Percentiles rank a stretch among this genome's conserved stretches.
Evolutionary conservation across 495 filamentous ascomycete species (phyloP).

Genomic region (Rostrohypoxylon terebratum): DNA sequence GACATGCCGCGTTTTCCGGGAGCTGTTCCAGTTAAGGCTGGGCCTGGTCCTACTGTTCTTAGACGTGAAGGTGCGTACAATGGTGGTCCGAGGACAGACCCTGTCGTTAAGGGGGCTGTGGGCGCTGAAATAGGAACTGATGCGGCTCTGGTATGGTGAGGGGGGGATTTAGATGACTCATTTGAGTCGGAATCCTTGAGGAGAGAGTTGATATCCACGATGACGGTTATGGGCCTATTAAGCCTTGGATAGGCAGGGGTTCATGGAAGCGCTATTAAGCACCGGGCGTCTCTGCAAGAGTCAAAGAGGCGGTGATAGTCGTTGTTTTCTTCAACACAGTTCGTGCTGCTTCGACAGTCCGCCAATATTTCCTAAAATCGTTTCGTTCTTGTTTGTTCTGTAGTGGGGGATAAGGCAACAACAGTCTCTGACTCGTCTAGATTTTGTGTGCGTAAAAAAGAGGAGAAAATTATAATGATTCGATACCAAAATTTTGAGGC

Average conservation of each 20-base stretch:
- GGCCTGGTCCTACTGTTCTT: constrained; percentile 35
- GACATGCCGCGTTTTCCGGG: constrained; percentile 60
- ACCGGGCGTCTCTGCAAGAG: constrained; percentile 29
- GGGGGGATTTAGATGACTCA: constrained; percentile 71
- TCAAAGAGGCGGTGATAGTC: constrained; percentile 21
- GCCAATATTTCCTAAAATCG: constrained; percentile 26
- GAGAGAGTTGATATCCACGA: constrained; percentile 89
- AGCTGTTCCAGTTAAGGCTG: constrained; percentile 19
- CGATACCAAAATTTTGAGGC: constrained; percentile 26
- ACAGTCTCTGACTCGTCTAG: constrained; percentile 10
- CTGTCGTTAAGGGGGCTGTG: constrained; percentile 45
- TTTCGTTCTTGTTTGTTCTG: constrained; percentile 36
- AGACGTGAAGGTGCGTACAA: constrained; percentile 34
- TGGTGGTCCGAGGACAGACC: constrained; percentile 26
- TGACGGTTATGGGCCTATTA: constrained; percentile 66
- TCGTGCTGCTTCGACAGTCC: constrained; percentile 21
- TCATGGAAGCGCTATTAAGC: constrained; percentile 49
- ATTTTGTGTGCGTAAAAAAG: constrained; percentile 16
- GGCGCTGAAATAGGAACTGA: constrained; percentile 60
- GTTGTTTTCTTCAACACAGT: constrained; percentile 13
- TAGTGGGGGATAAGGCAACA: constrained; percentile 9
- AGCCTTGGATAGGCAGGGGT: constrained; percentile 45
- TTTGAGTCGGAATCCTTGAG: constrained; percentile 84
- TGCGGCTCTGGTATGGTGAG: constrained; percentile 64
- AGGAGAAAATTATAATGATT: constrained; percentile 22